Base-by-base conservation (phyloP, 1,284 basidiomycete species). In the Austroboletus rostrupii region DNA sequence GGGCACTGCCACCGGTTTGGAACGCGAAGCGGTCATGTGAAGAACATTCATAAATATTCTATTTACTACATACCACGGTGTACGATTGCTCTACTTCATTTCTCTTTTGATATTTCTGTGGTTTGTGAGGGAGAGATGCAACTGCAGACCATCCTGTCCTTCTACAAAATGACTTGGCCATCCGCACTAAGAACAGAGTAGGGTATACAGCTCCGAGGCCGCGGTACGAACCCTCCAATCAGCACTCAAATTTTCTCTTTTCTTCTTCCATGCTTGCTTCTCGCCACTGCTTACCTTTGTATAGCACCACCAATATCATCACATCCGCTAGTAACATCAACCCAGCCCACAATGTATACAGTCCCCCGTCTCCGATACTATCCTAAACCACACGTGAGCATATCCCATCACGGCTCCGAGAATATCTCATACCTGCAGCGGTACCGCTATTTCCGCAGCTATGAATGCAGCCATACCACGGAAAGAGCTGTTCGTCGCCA, bases 401-500 rank as follows among this genome's bases (percentile, higher is more conserved):
- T 5, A 6, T 26, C 23, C 23, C 23, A 26, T 8, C 23, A 26
- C 23, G 23, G n/a, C n/a, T n/a, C n/a, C n/a, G n/a, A n/a, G 7
- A 26, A 26, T 4, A 7, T 26, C 5, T 26, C 23, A 26, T 7
- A 61, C 61, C 52, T 62, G 63, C 28, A 64, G 38, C 14, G 61
- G 64, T 1, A 85, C 78, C 1, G 84, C 84, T 19, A 86, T 67
- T 61, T 92, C 89, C 1, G 79, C 78, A 2, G 83, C 84, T 12
- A 88, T 69, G 53, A 91, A 86, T 14, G 84, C 90, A 4, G 72
- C 73, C 0, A 82, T 16, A 0, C 88, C 87, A 19, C 90, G 77
- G 67, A 87, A 85, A 16, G 72, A 75, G 53, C 83, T 84, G 63
- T 92, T 92, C 14, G 76, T 69, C 0, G 89, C 84, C 12, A 87